phyloP scores from a whole-genome alignment of 176 grass and related monocot species.

The Tillandsia leiboldiana region DNA sequence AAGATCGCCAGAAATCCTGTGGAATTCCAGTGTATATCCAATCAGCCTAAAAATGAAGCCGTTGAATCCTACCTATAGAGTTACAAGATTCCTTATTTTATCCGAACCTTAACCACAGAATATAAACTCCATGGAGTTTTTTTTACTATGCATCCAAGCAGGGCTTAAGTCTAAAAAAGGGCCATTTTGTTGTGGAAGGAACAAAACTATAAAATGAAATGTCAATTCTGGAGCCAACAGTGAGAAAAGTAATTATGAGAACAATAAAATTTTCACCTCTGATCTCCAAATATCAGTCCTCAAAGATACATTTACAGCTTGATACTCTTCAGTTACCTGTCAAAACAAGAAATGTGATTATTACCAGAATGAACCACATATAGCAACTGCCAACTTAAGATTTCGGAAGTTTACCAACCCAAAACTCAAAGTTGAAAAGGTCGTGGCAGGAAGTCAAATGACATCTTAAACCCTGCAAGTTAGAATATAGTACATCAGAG shows the following conservation, averaged over 20 bases:
- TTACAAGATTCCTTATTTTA: too few species aligned
- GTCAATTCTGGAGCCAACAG: too few species aligned
- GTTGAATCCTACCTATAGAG: too few species aligned
- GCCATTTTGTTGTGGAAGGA: too few species aligned
- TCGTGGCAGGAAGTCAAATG: conserved; percentile 88
- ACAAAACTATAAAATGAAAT: too few species aligned
- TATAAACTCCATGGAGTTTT: too few species aligned
- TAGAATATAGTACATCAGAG: conserved; percentile 17
- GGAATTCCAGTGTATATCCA: too few species aligned
- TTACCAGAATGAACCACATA: conserved; percentile 15
- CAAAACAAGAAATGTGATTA: conserved; percentile 20
- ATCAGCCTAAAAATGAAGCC: too few species aligned
- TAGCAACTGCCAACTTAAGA: conserved; percentile 22
- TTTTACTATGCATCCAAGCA: too few species aligned
- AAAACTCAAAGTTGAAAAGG: conserved; percentile 94
- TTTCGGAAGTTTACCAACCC: conserved; percentile 71
- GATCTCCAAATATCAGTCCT: conserved; percentile 61
- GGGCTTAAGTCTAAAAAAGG: too few species aligned
- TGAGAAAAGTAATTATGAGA: background rate
- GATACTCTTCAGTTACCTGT: conserved; percentile 82
- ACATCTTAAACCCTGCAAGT: conserved; percentile 67
- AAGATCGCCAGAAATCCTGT: too few species aligned
- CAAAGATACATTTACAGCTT: conserved; percentile 83
- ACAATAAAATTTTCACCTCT: conserved; percentile 29
- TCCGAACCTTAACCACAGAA: too few species aligned